phyloP scores from a whole-genome alignment of 75 land plant genomes.

The Cryptomeria japonica region DNA sequence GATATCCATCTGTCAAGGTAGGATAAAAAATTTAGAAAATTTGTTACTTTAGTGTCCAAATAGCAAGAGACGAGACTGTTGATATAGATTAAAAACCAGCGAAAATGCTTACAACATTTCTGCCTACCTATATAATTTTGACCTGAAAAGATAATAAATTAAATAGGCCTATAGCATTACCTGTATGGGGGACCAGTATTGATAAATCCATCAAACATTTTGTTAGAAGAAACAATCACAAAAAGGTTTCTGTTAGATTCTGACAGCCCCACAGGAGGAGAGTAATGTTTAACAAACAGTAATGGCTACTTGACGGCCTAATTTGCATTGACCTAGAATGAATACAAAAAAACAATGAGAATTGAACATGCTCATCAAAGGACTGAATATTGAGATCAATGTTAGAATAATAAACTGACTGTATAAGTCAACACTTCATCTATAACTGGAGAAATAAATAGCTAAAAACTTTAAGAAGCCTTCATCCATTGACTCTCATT shows the following conservation, averaged over 20 bases:
- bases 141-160: background rate
- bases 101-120: background rate
- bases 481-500: background rate
- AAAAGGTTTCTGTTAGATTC: background rate
- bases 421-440: background rate
- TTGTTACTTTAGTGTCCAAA: background rate
- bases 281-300: background rate
- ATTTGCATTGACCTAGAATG: background rate
- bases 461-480: background rate
- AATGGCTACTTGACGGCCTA: background rate
- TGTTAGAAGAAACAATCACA: background rate
- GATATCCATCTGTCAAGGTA: background rate
- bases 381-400: background rate
- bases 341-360: background rate
- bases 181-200: background rate
- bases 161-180: background rate
- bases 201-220: background rate
- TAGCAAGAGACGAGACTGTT: background rate
- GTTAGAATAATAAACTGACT: background rate
- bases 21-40: too few species aligned
- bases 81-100: background rate
- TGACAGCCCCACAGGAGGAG: background rate
- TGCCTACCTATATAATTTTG: background rate
- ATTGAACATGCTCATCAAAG: background rate
- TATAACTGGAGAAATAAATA: background rate